Evolutionary conservation across 2,329 filamentous ascomycete species (phyloP).

Genomic region (Byssothecium circinans): DNA sequence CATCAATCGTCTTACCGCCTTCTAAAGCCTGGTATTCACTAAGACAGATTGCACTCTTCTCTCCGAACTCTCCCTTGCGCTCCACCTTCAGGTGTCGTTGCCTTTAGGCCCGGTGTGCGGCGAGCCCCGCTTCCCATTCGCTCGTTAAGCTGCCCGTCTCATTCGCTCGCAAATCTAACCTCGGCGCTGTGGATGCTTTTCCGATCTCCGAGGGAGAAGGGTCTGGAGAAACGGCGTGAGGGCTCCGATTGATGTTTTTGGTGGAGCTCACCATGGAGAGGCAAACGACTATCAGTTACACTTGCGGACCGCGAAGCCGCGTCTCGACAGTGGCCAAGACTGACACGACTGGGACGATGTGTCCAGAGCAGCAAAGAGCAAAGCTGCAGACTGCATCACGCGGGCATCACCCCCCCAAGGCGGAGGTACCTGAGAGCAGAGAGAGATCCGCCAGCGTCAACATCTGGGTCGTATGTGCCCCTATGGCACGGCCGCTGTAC

Average conservation of each 20-base stretch:
- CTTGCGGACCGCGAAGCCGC: conserved; percentile 16
- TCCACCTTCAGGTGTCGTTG: neutral
- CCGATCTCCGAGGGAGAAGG: conserved; percentile 3
- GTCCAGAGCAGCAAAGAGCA: neutral
- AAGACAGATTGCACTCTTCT: too few species aligned
- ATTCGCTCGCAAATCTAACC: conserved; percentile 18
- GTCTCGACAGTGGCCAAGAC: neutral
- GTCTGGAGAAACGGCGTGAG: too few species aligned
- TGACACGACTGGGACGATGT: neutral
- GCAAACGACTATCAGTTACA: neutral
- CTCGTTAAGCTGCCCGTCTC: conserved; percentile 6
- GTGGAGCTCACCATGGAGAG: neutral
- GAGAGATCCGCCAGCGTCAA: conserved; percentile 13
- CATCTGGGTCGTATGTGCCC: neutral
- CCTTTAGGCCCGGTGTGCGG: neutral
- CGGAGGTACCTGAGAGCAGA: conserved; percentile 5
- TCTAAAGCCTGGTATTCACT: too few species aligned
- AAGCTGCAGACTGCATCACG: conserved; percentile 15
- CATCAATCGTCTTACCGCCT: too few species aligned
- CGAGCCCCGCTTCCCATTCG: conserved; percentile 9
- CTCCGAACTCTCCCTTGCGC: too few species aligned
- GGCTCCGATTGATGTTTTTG: too few species aligned
- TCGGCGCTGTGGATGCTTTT: conserved; percentile 11
- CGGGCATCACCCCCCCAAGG: conserved; percentile 10
- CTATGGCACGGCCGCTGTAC: neutral